A percentile compares a stretch with the other conserved stretches of the same genome.
Evolutionary conservation across 2,329 filamentous ascomycete genomes (phyloP).

Genomic region (Emericellopsis atlantica): DNA sequence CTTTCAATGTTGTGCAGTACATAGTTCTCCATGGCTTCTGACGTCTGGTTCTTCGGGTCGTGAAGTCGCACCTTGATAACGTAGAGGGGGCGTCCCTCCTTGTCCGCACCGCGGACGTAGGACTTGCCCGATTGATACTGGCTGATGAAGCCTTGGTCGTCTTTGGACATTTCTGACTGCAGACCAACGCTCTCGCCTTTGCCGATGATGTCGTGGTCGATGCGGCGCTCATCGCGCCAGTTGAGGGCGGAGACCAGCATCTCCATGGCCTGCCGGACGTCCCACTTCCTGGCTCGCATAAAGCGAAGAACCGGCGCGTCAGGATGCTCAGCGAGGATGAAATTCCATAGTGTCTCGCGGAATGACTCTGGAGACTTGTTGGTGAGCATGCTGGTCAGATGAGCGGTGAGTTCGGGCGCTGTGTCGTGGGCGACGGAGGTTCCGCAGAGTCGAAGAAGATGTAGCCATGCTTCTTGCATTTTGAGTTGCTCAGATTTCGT

Average conservation of each 20-base stretch:
- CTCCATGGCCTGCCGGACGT: conserved; percentile 21
- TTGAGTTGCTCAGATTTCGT: not conserved
- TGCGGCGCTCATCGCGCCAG: conserved; percentile 19
- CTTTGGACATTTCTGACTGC: conserved; percentile 7
- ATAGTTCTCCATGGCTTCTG: conserved; percentile 21
- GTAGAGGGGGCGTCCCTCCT: conserved; percentile 19
- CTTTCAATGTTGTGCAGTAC: conserved; percentile 26
- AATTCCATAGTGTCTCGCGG: conserved; percentile 2
- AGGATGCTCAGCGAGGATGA: conserved; percentile 18
- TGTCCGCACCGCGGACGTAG: conserved; percentile 22
- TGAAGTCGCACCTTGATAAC: conserved; percentile 21
- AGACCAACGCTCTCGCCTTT: conserved; percentile 19
- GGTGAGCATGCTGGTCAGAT: conserved; percentile 13
- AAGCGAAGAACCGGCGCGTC: conserved; percentile 24
- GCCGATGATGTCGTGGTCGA: conserved; percentile 17
- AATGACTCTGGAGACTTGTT: conserved; percentile 3
- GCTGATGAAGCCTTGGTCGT: conserved; percentile 20
- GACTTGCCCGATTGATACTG: conserved; percentile 24
- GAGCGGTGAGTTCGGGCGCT: not conserved
- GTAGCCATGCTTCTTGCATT: not conserved
- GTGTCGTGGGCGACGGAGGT: not conserved
- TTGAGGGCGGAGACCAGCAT: conserved; percentile 23
- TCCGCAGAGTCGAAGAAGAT: not conserved
- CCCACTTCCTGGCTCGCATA: conserved; percentile 24
- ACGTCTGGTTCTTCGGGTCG: conserved; percentile 15